Base-by-base conservation (phyloP, 345 rosid genomes). In the Rhodomyrtus tomentosa region DNA sequence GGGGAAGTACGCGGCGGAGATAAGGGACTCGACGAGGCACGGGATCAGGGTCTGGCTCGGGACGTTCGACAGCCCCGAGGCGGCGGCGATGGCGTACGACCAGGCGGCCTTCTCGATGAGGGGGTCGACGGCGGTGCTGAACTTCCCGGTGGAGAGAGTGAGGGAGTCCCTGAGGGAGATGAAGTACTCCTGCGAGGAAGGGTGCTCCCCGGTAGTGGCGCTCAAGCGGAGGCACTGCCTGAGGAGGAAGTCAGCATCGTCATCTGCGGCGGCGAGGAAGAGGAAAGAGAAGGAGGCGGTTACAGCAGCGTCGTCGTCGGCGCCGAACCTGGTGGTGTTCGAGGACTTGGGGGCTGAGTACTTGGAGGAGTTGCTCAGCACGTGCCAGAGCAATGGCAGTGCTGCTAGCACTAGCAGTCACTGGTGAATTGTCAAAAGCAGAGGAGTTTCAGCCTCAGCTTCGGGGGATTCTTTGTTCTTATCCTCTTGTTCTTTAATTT, bases 1-100 rank as follows among this genome's bases (percentile, higher is more conserved):
- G 92, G 92, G 92, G 54, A 91, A 91, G 81, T 91, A 85, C 73
- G 92, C 92, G 53, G 92, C 92, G 51, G 92, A 91, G 87, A 91
- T 91, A 1, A 83, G 92, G 83, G 91, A 91, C 83, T 89, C 91
- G 14, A 89, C 90, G 10, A 84, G 91, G 81, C 87, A 89, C 40
- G 92, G 92, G 20, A 50, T 89, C 25, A 79, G 92, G 81, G 90
- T 91, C 29, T 91, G 92, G 92, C 88, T 91, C 8, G 92, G 92
- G 36, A 91, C 92, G 22, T 91, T 91, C 38, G 89, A 88, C 29
- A 89, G 86, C 38, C 88, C 92, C 9, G 92, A 91, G 83, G 92
- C 89, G 7, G 92, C 92, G 0, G 92, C 92, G 49, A 55, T 89
- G 56, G 92, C 91, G 1, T 91, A 91, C 49, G 92, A 91, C 73